Evolutionary conservation across 2,329 filamentous ascomycete genomes (phyloP).

Genomic region (Dactylellina cionopaga): DNA sequence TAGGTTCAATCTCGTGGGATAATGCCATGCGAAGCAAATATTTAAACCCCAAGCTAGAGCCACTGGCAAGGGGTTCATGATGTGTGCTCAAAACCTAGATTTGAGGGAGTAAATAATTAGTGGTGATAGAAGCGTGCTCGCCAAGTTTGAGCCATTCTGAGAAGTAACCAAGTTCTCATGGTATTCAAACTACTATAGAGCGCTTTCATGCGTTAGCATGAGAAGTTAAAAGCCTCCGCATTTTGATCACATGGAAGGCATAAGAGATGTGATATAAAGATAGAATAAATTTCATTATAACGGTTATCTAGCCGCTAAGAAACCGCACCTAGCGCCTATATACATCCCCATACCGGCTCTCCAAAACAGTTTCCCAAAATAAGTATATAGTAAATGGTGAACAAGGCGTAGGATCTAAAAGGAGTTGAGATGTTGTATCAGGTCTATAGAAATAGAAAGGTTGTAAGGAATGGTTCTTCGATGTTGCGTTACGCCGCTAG

Average conservation of each 20-base stretch:
- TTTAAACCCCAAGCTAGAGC: slow-evolving; percentile 8
- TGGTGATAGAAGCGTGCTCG: background rate
- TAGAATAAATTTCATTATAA: slow-evolving; percentile 39
- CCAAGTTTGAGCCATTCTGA: slow-evolving; percentile 23
- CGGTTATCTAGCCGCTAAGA: slow-evolving; percentile 19
- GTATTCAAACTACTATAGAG: slow-evolving; percentile 7
- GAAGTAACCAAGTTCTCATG: background rate
- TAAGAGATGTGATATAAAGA: background rate
- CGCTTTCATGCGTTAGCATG: slow-evolving; percentile 15
- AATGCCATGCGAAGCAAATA: slow-evolving; percentile 10
- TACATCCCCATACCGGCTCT: slow-evolving; percentile 42
- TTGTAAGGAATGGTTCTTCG: slow-evolving; percentile 9
- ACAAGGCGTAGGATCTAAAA: slow-evolving; percentile 36
- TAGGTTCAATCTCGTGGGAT: slow-evolving; percentile 1
- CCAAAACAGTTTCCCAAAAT: slow-evolving; percentile 26
- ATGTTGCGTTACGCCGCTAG: slow-evolving; percentile 24
- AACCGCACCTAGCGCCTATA: slow-evolving; percentile 53
- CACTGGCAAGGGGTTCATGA: background rate
- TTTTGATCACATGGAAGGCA: background rate
- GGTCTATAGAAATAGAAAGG: slow-evolving; percentile 34
- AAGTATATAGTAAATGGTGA: slow-evolving; percentile 20
- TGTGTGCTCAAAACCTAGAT: background rate
- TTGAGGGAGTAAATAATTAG: slow-evolving; percentile 18
- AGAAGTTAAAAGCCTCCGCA: background rate
- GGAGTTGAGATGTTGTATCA: slow-evolving; percentile 52